Percentiles rank a stretch among this genome's conserved stretches.
These are phyloP conservation scores for Periconia sp. DNA, from an alignment of 2,329 filamentous ascomycete genomes.

Conservation along the genomic window DNA sequence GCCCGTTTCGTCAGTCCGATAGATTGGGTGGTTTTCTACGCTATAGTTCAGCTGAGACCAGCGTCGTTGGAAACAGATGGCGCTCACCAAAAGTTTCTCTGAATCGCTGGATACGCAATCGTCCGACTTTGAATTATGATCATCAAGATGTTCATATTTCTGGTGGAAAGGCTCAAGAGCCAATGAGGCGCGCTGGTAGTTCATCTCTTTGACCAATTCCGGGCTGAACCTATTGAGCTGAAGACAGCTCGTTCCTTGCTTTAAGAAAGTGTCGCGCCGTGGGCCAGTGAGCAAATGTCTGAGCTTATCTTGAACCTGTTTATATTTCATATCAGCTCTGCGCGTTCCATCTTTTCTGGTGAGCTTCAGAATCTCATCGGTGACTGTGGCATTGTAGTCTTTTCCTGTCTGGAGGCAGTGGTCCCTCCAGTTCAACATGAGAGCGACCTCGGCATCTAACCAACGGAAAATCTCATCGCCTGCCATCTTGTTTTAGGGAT, in stretches of 20 bases:
- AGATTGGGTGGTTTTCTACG: too few species aligned
- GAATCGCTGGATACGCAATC: too few species aligned
- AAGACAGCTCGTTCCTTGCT: slow-evolving; percentile 2
- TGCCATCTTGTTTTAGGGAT: too few species aligned
- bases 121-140: too few species aligned
- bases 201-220: slow-evolving; percentile 3
- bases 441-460: slow-evolving; percentile 3
- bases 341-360: not conserved
- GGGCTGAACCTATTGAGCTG: too few species aligned
- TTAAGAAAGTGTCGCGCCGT: too few species aligned
- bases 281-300: not conserved
- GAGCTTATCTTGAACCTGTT: not conserved
- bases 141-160: too few species aligned
- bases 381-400: not conserved
- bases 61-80: too few species aligned
- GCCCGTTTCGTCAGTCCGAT: too few species aligned
- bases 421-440: slow-evolving; percentile 9
- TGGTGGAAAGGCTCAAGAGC: not conserved
- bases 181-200: not conserved
- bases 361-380: not conserved
- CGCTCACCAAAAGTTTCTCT: too few species aligned
- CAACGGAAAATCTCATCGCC: too few species aligned
- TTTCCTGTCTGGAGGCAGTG: not conserved
- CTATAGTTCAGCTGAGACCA: too few species aligned
- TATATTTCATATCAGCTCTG: not conserved